Conservation (phyloP, 2,329 filamentous ascomycete genomes). For the Plectosphaerella cucumerina region DNA sequence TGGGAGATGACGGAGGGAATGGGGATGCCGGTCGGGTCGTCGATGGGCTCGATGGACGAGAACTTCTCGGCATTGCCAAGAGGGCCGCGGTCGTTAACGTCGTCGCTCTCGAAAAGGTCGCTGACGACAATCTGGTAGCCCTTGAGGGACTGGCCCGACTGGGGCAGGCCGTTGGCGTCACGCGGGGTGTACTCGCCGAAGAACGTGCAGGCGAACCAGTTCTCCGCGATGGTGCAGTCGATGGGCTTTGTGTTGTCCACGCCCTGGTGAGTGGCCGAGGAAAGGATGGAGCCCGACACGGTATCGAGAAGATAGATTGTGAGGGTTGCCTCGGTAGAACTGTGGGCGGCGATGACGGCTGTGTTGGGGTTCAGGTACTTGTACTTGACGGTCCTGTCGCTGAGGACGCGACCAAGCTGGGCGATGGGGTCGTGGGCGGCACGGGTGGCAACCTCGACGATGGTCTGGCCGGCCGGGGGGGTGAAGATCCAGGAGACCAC, state of each 20-base stretch:
- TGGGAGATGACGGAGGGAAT: constrained; percentile 76
- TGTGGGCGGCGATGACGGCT: constrained; percentile 67
- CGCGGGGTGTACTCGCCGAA: constrained; percentile 56
- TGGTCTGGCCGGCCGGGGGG: constrained; percentile 60
- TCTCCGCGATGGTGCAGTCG: constrained; percentile 78
- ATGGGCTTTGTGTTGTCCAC: constrained; percentile 73
- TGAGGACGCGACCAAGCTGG: constrained; percentile 90
- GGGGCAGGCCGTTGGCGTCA: constrained; percentile 33
- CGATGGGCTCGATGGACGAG: constrained; percentile 69
- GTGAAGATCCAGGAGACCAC: constrained; percentile 69
- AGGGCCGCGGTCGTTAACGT: constrained; percentile 79
- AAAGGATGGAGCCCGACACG: constrained; percentile 75
- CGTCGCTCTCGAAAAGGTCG: constrained; percentile 84
- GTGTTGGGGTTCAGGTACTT: constrained; percentile 94
- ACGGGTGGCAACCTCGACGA: constrained; percentile 64
- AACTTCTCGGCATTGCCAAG: constrained; percentile 67
- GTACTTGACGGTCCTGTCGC: constrained; percentile 89
- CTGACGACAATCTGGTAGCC: constrained; percentile 83
- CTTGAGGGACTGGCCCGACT: constrained; percentile 55
- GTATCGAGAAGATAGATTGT: constrained; percentile 81
- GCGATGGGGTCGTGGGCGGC: constrained; percentile 81
- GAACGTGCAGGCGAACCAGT: constrained; percentile 91
- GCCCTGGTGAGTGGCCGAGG: constrained; percentile 65
- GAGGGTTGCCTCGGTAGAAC: constrained; percentile 54
- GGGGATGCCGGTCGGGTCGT: constrained; percentile 47